These are phyloP conservation scores for Magnolia officinalis DNA, from an alignment of 164 flowering plant species.

Conservation along the genomic window DNA sequence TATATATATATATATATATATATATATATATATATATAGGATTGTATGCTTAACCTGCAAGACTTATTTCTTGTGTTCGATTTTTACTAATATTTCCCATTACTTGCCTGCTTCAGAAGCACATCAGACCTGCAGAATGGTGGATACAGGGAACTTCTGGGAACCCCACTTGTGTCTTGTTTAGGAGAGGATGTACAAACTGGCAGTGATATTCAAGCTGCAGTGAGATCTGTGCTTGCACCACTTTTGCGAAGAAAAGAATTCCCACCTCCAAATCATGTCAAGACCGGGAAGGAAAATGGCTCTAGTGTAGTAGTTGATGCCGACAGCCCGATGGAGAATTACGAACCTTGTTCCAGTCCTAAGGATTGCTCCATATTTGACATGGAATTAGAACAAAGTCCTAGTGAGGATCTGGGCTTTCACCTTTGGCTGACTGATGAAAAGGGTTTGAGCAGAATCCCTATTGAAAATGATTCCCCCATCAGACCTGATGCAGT, in stretches of 20 bases:
- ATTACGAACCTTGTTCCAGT: constrained; percentile 25
- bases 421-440: constrained; percentile 61
- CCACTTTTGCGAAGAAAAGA: constrained; percentile 55
- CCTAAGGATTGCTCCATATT: constrained; percentile 20
- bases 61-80: not conserved
- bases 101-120: constrained; percentile 28
- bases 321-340: constrained; percentile 22
- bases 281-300: constrained; percentile 37
- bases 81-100: not conserved
- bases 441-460: constrained; percentile 37
- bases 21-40: not conserved
- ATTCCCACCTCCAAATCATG: constrained; percentile 24
- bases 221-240: constrained; percentile 52
- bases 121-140: constrained; percentile 32
- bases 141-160: constrained; percentile 46
- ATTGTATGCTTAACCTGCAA: not conserved
- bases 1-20: no score
- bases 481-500: constrained; percentile 29
- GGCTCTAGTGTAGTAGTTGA: constrained; percentile 28
- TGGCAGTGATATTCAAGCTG: constrained; percentile 56
- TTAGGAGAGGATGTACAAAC: constrained; percentile 39
- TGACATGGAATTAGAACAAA: constrained; percentile 34
- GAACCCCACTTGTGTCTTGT: constrained; percentile 76
- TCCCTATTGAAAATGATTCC: constrained; percentile 44
- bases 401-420: constrained; percentile 25